Conservation (phyloP, 2,329 filamentous ascomycete species). For the Penicillium sp. region DNA sequence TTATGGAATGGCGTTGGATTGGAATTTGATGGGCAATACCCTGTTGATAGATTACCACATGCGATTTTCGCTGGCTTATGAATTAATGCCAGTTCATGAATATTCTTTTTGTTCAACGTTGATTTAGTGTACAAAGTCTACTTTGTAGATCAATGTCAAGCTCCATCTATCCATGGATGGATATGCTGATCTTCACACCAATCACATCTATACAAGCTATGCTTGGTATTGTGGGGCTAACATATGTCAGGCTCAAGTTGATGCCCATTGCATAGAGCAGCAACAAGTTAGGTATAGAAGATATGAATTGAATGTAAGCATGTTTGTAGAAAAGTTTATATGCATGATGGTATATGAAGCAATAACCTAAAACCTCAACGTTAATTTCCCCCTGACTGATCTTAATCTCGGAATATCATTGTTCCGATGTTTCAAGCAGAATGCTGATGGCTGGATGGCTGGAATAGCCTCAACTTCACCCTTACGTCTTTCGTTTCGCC, state of each 20-base stretch:
- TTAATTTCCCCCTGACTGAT: conserved; percentile 17
- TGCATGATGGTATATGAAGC: conserved; percentile 12
- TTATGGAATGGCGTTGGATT: conserved; percentile 17
- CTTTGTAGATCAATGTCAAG: background rate
- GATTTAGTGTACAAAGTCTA: background rate
- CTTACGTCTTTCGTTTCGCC: conserved; percentile 19
- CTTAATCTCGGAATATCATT: conserved; percentile 32
- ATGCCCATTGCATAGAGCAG: background rate
- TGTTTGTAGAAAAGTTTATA: background rate
- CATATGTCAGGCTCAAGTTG: background rate
- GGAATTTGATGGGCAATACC: conserved; percentile 20
- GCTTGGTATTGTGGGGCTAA: background rate
- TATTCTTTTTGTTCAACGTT: background rate
- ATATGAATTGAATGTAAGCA: background rate
- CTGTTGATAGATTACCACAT: conserved; percentile 17
- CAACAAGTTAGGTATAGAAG: background rate
- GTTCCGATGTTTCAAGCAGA: conserved; percentile 22
- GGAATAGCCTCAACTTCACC: conserved; percentile 12
- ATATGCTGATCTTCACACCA: conserved; percentile 2
- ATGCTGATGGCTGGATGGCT: conserved; percentile 19
- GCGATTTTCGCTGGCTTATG: conserved; percentile 6
- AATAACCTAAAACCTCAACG: conserved; percentile 9
- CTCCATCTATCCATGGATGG: background rate
- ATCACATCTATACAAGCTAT: background rate
- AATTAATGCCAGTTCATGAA: conserved; percentile 4